Base-by-base conservation (phyloP, 2,329 filamentous ascomycete species). In the Fusarium veterinarium region DNA sequence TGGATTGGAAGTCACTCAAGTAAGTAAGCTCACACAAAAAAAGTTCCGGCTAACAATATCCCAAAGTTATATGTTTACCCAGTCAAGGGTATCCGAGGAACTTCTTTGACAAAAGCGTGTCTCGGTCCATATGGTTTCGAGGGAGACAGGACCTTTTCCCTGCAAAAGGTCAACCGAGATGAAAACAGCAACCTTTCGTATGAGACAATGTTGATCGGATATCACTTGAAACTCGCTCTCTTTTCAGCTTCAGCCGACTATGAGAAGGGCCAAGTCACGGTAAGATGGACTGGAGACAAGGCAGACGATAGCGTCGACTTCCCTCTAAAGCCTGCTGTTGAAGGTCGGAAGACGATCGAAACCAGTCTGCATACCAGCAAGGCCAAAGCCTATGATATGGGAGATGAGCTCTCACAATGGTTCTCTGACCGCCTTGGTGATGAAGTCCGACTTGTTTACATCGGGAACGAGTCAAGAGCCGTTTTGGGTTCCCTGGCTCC, bases 171-270 rank as follows among this genome's bases (percentile, higher is more conserved):
- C 10, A 38, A 23, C 17, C 65, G 65, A 20, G 52, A 72, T 6
- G 48, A 41, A 5, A 13, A 48, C 2, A 51, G 60, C 0, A 45
- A 56, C 1, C 3, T 56, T 16, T 63, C 20, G 4, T 60, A 76
- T 31, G 73, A 73, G 9, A 77, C 75, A 0, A 76, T 77, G 71
- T n/a, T 77, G 2, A 68, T 76, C 6, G 75, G 75, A 5, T 75
- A 72, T 37, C 38, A 77, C 25, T 16, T 77, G 8, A 75, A 73
- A 3, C 30, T 77, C 35, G 72, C 72, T 1, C 53, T 77, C 0
- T 77, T 77, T 30, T 31, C 30, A 0, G 67, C 75, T 1, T 73
- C 60, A 0, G 51, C 76, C 3, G 56, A 75, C 12, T 70, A 73
- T 9, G 56, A 61, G 0, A 53, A 64, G 2, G 17, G 19, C 1